Evolutionary conservation across 768 basidiomycete genomes (phyloP).

Genomic region (Amanita polypyramis): DNA sequence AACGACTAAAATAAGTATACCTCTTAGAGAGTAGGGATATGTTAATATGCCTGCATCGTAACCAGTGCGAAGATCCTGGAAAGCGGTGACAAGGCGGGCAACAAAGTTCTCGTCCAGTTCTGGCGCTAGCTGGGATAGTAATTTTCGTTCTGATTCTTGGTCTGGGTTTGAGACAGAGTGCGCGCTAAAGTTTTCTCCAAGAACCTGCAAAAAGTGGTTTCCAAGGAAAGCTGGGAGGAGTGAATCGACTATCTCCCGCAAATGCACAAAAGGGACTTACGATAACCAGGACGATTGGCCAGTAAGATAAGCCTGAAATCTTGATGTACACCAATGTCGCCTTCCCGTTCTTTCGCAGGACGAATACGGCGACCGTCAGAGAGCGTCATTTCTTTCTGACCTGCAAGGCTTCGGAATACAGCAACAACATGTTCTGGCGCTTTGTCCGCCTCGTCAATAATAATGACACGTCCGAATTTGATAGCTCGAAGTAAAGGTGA

Average conservation of each 20-base stretch:
- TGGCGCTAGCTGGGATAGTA: constrained; percentile 52
- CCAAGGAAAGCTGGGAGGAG: constrained; percentile 52
- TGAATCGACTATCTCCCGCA: neutral
- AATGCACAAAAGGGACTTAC: constrained; percentile 22
- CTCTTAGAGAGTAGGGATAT: constrained; percentile 63
- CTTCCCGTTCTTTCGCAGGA: constrained; percentile 30
- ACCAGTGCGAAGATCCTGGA: constrained; percentile 49
- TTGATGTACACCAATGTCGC: constrained; percentile 51
- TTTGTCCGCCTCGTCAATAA: constrained; percentile 67
- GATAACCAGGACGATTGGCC: constrained; percentile 62
- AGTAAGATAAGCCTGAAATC: constrained; percentile 54
- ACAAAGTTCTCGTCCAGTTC: constrained; percentile 44
- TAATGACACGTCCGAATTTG: constrained; percentile 48
- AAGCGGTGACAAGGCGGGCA: constrained; percentile 47
- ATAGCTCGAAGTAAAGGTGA: constrained; percentile 60
- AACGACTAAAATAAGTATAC: constrained; percentile 17
- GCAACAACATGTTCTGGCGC: constrained; percentile 67
- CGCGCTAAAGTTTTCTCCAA: constrained; percentile 59
- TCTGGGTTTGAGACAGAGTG: constrained; percentile 63
- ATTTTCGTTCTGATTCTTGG: constrained; percentile 48
- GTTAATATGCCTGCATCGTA: constrained; percentile 47
- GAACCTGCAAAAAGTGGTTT: constrained; percentile 63
- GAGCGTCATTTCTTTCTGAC: constrained; percentile 52
- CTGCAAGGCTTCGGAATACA: constrained; percentile 58
- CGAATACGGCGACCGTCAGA: constrained; percentile 54